Base-by-base conservation (phyloP, 169 alveolate species). In the Cryptosporidium canis region DNA sequence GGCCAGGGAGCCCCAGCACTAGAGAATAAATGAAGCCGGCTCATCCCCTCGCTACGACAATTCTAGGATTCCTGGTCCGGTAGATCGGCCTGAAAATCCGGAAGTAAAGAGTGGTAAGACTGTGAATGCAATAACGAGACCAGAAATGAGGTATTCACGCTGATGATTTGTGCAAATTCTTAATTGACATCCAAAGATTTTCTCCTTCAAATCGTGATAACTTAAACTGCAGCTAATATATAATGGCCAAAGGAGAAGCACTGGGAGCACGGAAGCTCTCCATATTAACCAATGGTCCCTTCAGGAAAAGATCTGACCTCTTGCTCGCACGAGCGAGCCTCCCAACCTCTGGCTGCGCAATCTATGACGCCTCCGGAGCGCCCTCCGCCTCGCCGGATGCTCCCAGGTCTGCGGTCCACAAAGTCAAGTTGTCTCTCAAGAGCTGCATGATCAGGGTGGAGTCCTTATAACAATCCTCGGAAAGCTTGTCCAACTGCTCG, bases 401-500 rank as follows among this genome's bases (percentile, higher is more conserved):
- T 1, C 85, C 85, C 92, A 95, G 93, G 90, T 98, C 99, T 47
- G 98, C 93, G 37, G 98, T 97, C 99, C 99, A 98, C 55, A 98
- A 93, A 67, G 98, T 96, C 51, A 98, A 92, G 94, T 97, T 97
- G 85, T 98, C 99, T 92, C 99, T 96, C 83, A 98, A 92, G 41
- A 96, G 94, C 92, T 98, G 98, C 98, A 98, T 95, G 83, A 97
- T 97, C 44, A 95, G 92, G 12, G 98, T 95, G 84, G 98, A 93
- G 92, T 97, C 99, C 93, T 96, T 96, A 96, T 97, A 97, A 63
- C 97, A 93, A 83, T 96, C 98, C 93, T 97, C 99, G 33, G 94
- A 92, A 51, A 97, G 98, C 87, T 94, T 95, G 92, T 97, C 99
- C 70, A 97, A 91, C 71, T 96, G 98, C 33, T 98, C 96, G 67